Evolutionary conservation across 1,139 yeast genomes (phyloP).

Genomic region (Trichomonascaceae sp.): DNA sequence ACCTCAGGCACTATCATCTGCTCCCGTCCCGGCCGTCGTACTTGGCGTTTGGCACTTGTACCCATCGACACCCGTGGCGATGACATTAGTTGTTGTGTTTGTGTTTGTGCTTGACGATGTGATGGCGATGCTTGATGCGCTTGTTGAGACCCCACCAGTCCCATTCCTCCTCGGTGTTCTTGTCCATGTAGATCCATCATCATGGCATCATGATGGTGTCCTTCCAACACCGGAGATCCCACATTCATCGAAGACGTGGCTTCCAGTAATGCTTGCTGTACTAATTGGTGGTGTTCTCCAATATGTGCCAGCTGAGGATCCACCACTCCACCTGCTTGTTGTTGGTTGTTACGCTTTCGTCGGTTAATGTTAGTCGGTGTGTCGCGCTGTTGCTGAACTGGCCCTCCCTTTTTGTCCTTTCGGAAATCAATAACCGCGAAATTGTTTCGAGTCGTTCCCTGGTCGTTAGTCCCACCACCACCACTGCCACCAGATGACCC

Average conservation of each 20-base stretch:
- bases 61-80: slow-evolving; percentile 1
- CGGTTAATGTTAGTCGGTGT: too few relatives aligned
- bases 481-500: too few relatives aligned
- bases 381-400: too few relatives aligned
- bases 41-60: slow-evolving; percentile 2
- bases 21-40: neutral
- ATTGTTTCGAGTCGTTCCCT: too few relatives aligned
- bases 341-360: too few relatives aligned
- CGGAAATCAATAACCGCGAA: too few relatives aligned
- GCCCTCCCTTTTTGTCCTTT: too few relatives aligned
- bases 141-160: slow-evolving; percentile 1
- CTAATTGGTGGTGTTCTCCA: slow-evolving; percentile 11
- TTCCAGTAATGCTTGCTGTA: slow-evolving; percentile 18
- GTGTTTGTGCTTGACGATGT: slow-evolving; percentile 1
- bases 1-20: neutral
- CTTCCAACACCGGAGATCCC: slow-evolving; percentile 3
- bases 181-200: too few relatives aligned
- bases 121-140: slow-evolving; percentile 1
- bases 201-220: slow-evolving; percentile 1
- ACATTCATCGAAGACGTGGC: slow-evolving; percentile 4
- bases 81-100: slow-evolving; percentile 1
- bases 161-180: too few relatives aligned
- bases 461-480: too few relatives aligned
- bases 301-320: neutral
- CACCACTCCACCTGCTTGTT: too few relatives aligned